A percentile compares a stretch with the other conserved stretches of the same genome.
Conservation (phyloP, 2,329 filamentous ascomycete species). For the Colletotrichum shisoi region DNA sequence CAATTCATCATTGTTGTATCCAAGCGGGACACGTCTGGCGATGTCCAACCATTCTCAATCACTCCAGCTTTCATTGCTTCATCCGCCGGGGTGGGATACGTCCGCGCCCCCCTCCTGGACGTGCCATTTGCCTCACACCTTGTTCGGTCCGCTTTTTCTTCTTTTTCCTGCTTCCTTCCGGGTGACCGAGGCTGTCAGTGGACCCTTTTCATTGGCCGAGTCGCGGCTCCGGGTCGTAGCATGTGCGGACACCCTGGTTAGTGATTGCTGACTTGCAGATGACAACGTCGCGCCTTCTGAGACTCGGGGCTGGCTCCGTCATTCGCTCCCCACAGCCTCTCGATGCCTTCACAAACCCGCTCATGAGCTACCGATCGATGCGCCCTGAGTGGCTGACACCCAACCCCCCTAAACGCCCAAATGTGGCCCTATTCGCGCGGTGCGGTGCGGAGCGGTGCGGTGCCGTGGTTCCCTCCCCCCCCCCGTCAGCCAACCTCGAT, state of each 20-base stretch:
- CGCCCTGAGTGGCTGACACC: background rate
- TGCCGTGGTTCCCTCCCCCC: constrained; percentile 1
- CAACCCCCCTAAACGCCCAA: background rate
- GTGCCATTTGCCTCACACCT: background rate
- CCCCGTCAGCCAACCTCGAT: background rate
- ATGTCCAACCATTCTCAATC: background rate
- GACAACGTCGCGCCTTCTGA: constrained; percentile 13
- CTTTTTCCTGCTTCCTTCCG: background rate
- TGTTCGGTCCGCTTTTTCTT: background rate
- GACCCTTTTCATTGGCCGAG: background rate
- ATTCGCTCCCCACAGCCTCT: background rate
- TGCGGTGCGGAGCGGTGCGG: constrained; percentile 19
- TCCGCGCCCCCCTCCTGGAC: background rate
- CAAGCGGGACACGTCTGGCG: no score
- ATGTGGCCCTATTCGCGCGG: constrained; percentile 1
- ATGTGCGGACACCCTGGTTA: background rate
- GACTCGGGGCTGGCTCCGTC: background rate
- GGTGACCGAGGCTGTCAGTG: background rate
- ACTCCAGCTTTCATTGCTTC: background rate
- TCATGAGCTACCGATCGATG: background rate
- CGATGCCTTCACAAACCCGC: constrained; percentile 1
- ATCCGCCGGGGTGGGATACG: background rate
- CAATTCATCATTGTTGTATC: background rate
- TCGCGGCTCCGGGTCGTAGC: background rate
- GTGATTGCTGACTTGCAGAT: constrained; percentile 12